Conservation (phyloP, 2,329 filamentous ascomycete genomes). For the Diaporthe sp. region DNA sequence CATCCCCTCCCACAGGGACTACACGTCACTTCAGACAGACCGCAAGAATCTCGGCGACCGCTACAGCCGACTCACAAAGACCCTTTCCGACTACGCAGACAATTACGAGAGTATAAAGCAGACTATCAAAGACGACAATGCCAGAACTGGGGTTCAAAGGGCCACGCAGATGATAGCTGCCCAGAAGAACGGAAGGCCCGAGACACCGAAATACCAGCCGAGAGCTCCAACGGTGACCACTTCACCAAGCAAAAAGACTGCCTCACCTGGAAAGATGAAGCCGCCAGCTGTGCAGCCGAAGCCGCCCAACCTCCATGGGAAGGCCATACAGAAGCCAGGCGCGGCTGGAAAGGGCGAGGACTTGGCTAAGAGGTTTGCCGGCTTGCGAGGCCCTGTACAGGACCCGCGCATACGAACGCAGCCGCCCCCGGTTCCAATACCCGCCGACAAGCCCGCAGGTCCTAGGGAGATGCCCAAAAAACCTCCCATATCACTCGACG, state of each 20-base stretch:
- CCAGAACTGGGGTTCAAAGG: conserved; percentile 70
- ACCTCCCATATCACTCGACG: conserved; percentile 64
- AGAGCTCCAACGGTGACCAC: background rate
- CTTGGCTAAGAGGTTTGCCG: conserved; percentile 69
- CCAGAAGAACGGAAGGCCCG: conserved; percentile 14
- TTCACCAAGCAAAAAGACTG: background rate
- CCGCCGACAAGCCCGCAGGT: conserved; percentile 25
- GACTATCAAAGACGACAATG: conserved; percentile 74
- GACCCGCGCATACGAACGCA: conserved; percentile 68
- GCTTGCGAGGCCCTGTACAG: conserved; percentile 65
- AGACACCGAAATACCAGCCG: conserved; percentile 1
- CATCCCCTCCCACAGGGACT: conserved; percentile 84
- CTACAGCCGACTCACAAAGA: conserved; percentile 65
- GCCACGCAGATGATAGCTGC: conserved; percentile 44
- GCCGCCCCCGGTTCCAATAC: conserved; percentile 54
- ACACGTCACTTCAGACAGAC: conserved; percentile 72
- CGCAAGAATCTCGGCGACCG: conserved; percentile 61
- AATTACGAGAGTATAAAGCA: conserved; percentile 71
- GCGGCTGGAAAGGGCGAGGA: conserved; percentile 58
- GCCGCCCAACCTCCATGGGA: conserved; percentile 75
- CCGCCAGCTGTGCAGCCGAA: conserved; percentile 74
- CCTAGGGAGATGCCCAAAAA: conserved; percentile 65
- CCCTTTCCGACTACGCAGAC: conserved; percentile 62
- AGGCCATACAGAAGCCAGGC: conserved; percentile 60
- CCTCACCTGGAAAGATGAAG: conserved; percentile 53